Evolutionary conservation across 208 protist species (phyloP), one percentile per base, ranked within the genome.

Genomic region (Wallacemonas rigidus): DNA sequence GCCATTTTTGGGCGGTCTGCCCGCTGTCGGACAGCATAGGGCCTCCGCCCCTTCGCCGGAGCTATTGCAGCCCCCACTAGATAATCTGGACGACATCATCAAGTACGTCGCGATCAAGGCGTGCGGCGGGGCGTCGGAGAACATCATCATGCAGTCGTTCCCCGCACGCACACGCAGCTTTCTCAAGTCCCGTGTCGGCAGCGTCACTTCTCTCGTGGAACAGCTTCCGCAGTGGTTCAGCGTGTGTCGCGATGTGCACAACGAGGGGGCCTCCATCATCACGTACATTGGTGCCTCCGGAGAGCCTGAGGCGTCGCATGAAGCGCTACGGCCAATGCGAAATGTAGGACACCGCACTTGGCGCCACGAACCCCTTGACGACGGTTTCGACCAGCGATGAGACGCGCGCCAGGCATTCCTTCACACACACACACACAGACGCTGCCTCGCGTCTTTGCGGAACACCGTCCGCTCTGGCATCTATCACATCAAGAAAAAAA

Each of bases 171-270:
- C 77, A 14, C 85, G 89, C 9, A 1, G 45, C 0, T 36, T 92
- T 17, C 12, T 95, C 9, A 80, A 82, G 67, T 48, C 45, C 3
- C 39, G 71, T 14, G 71, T 91, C 54, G 93, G 93, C 5, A 76
- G 74, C 43, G n/a, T 87, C 2, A 71, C 57, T 1, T 67, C 85
- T 5, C 55, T 97, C 7, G 89, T 80, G 4, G 72, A 79, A 70
- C 84, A 90, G 77, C 71, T 97, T 15, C 93, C 93, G 8, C 81
- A 87, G 85, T 95, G 88, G 88, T 97, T 97, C 74, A 71, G 83
- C 2, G 86, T 93, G 58, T 86, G 81, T 1, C 79, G 79, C 38
- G 83, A 90, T 36, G 40, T 72, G 17, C 7, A 61, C 11, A 82
- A 87, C 58, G 62, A 51, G 14, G 80, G 81, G 39, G 64, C 41